These are phyloP conservation scores for Lasiosphaeria miniovina DNA, from an alignment of 495 filamentous ascomycete species.

Conservation along the genomic window DNA sequence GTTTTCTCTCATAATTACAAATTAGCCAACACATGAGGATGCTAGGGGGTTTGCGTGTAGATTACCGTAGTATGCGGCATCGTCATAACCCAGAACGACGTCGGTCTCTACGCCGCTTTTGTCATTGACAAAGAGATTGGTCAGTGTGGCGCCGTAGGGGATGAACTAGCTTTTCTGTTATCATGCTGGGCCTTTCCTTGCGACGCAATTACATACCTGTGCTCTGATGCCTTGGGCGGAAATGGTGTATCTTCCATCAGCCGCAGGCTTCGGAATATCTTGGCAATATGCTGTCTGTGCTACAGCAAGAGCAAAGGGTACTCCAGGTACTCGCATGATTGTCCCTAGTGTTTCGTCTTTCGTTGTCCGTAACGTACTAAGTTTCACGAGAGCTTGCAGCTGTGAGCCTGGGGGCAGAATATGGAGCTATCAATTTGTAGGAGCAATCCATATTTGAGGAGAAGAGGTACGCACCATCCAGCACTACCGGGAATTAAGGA, in stretches of 20 bases:
- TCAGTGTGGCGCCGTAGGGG: constrained; percentile 53
- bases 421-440: neutral
- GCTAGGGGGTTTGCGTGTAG: neutral
- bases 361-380: no score
- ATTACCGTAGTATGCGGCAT: constrained; percentile 46
- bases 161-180: constrained; percentile 44
- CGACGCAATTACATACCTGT: constrained; percentile 35
- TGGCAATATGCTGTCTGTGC: neutral
- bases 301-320: neutral
- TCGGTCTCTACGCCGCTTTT: constrained; percentile 53
- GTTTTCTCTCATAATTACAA: constrained; percentile 9
- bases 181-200: neutral
- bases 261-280: constrained; percentile 22
- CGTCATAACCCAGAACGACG: constrained; percentile 53
- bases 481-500: neutral
- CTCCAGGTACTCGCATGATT: neutral
- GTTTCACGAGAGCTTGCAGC: no score
- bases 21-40: neutral
- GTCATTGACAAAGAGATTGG: constrained; percentile 56
- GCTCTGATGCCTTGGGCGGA: constrained; percentile 49
- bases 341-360: neutral
- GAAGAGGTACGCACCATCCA: neutral
- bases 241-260: constrained; percentile 48
- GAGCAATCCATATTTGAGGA: neutral
- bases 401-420: neutral